Base-by-base conservation (phyloP, 352 stramenopile species). In the Phytophthora macrochlamydospora region DNA sequence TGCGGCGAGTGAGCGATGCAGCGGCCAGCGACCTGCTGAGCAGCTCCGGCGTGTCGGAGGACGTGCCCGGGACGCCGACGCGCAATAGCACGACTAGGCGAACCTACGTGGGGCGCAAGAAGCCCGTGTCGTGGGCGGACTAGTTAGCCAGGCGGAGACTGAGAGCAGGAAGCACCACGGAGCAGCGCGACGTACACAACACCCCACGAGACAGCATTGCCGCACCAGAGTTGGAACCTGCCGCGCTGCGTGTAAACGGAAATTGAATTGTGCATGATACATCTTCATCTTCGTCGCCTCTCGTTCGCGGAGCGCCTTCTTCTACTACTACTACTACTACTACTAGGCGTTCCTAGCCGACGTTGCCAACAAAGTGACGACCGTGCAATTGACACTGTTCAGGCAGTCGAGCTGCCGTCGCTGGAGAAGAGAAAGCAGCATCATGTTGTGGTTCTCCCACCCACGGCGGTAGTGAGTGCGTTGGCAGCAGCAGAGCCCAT, bases 101-200 rank as follows among this genome's bases (percentile, higher is more conserved):
- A 65, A 89, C 78, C 65, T 93, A 85, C 55, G 87, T 66, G 4
- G 85, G 85, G n/a, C 79, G 81, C 42, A 93, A 93, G 81, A 93
- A 93, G 75, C 85, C 85, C 11, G 58, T 70, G 60, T 82, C 78
- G n/a, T 93, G 85, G 85, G 81, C 68, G 30, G 81, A 92, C 44
- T 93, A 74, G 82, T 54, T 48, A 51, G 38, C 42, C 62, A 42
- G 13, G 24, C 30, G 48, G 48, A 62, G 11, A 68, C 32, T 60
- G 44, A 32, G 18, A n/a, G 11, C 29, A 11, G 61, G 1, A 35
- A n/a, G 24, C 13, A 50, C 45, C 24, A 62, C 49, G 49, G 52
- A 50, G 43, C 52, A 43, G 51, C 51, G 43, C 35, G 54, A 66
- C 56, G 62, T 70, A 67, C 30, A 24, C 24, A 40, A 38, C 56